phyloP scores from a whole-genome alignment of 257 asterid species.

The Solanum ahanhuiri region DNA sequence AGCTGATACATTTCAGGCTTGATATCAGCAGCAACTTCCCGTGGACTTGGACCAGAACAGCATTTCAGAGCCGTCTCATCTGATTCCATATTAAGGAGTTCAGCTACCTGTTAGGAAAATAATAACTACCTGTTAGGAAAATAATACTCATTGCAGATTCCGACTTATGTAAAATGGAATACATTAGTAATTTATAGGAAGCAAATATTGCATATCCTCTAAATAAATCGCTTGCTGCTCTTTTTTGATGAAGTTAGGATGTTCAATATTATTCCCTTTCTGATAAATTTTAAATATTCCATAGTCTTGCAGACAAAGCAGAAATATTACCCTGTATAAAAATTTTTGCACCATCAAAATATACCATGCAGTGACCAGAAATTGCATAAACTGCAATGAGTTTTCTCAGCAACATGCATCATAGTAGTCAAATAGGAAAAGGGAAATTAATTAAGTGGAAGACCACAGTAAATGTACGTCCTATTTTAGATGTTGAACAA shows the following conservation, averaged over 20 bases:
- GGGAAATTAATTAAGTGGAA: not conserved
- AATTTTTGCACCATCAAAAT: not conserved
- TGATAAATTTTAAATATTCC: not conserved
- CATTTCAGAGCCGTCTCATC: conserved; percentile 45
- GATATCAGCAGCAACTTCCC: conserved; percentile 45
- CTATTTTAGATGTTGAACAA: not conserved
- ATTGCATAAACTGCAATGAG: not conserved
- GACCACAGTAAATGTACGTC: not conserved
- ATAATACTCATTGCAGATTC: not conserved
- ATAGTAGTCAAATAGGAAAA: not conserved
- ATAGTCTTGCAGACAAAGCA: not conserved
- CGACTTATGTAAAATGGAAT: not conserved
- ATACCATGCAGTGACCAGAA: not conserved
- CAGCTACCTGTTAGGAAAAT: conserved; percentile 33
- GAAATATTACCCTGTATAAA: not conserved
- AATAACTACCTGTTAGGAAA: conserved; percentile 34
- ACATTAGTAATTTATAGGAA: not conserved
- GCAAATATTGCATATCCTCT: not conserved
- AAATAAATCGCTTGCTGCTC: not conserved
- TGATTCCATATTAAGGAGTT: conserved; percentile 51
- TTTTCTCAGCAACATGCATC: not conserved
- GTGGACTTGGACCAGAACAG: conserved; percentile 75
- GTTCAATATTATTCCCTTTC: not conserved
- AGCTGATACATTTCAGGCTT: conserved; percentile 62
- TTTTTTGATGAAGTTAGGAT: not conserved